phyloP scores from a whole-genome alignment of 2,329 filamentous ascomycete genomes.

The Pyrenochaeta sp. region DNA sequence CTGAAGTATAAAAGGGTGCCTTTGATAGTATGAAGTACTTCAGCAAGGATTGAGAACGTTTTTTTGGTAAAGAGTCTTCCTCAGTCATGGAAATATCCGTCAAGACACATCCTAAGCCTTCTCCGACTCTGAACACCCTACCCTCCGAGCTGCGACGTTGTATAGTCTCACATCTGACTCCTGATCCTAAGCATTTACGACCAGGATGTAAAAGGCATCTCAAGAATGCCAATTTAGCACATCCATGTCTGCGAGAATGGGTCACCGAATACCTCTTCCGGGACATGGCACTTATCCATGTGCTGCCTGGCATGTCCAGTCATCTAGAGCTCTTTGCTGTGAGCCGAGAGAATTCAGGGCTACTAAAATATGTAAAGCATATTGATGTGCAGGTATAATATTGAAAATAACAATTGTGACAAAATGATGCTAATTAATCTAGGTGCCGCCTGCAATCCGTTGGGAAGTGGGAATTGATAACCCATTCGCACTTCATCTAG shows the following conservation, averaged over 20 bases:
- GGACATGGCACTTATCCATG: conserved; percentile 23
- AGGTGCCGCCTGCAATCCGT: conserved; percentile 24
- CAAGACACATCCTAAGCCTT: background rate
- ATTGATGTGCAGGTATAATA: conserved; percentile 15
- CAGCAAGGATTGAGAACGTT: background rate
- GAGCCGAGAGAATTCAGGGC: background rate
- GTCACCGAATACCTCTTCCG: conserved; percentile 22
- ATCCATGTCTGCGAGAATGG: conserved; percentile 25
- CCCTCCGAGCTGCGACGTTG: conserved; percentile 24
- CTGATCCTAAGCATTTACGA: conserved; percentile 2
- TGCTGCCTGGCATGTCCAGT: conserved; percentile 14
- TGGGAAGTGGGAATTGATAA: conserved; percentile 16
- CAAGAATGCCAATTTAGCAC: conserved; percentile 26
- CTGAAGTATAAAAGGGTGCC: background rate
- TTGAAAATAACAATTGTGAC: background rate
- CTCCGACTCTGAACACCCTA: conserved; percentile 13
- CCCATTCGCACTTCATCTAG: conserved; percentile 5
- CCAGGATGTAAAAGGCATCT: conserved; percentile 17
- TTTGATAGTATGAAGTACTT: background rate
- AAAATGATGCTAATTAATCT: background rate
- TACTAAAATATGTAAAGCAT: conserved; percentile 17
- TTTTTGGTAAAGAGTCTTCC: background rate
- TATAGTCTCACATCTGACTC: conserved; percentile 22
- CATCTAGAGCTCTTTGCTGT: conserved; percentile 18
- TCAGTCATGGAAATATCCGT: background rate